Evolutionary conservation across 257 asterid genomes (phyloP).

Genomic region (Buddleja alternifolia): DNA sequence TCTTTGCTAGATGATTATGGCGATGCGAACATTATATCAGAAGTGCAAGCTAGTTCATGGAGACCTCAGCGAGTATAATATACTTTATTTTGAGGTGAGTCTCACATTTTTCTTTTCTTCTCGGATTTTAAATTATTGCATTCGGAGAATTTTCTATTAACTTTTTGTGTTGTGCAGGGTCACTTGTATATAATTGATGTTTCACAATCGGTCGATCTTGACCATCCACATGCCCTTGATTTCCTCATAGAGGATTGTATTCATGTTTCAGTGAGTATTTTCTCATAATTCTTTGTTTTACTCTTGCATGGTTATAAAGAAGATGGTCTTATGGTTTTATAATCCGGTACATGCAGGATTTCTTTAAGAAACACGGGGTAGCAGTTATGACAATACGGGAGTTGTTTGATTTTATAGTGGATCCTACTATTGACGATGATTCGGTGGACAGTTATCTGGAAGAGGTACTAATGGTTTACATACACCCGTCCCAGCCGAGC

Average conservation of each 20-base stretch:
- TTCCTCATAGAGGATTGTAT: constrained; percentile 87
- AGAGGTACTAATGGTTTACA: constrained; percentile 50
- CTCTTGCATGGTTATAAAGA: neutral
- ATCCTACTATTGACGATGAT: constrained; percentile 78
- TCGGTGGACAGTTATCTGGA: constrained; percentile 86
- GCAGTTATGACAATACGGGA: constrained; percentile 93
- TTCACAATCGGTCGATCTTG: constrained; percentile 96
- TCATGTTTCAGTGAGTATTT: constrained; percentile 79
- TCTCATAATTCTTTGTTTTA: neutral
- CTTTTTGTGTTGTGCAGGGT: constrained; percentile 51
- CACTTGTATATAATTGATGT: constrained; percentile 93
- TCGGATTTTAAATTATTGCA: neutral
- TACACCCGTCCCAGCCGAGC: neutral
- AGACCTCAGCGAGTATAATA: constrained; percentile 93
- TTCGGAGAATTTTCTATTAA: constrained; percentile 2
- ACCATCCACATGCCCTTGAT: constrained; percentile 94
- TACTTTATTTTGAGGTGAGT: constrained; percentile 80
- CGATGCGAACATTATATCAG: constrained; percentile 84
- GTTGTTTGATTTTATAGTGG: constrained; percentile 87
- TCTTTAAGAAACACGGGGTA: constrained; percentile 83
- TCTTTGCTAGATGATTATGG: constrained; percentile 62
- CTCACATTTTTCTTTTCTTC: neutral
- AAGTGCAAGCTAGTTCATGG: constrained; percentile 98
- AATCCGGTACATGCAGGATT: constrained; percentile 61
- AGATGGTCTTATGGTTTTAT: constrained; percentile 2